Evolutionary conservation across 208 protist species (phyloP).

Genomic region (Tetramitus jugosus): DNA sequence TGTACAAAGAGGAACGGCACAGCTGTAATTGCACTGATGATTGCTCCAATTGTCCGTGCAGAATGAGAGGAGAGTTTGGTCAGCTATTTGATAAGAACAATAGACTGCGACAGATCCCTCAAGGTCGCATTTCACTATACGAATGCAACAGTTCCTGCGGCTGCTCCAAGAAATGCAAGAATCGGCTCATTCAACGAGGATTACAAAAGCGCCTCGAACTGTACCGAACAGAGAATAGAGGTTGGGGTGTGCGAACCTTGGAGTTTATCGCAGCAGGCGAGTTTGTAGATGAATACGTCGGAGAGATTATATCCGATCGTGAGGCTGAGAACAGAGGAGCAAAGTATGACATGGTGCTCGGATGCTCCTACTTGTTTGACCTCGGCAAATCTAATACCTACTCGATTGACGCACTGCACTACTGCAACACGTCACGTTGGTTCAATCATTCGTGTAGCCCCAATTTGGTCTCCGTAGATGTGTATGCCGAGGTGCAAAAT

Average conservation of each 20-base stretch:
- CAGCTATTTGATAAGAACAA: not conserved
- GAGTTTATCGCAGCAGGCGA: not conserved
- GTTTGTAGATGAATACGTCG: not conserved
- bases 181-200: not conserved
- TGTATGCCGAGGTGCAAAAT: not conserved
- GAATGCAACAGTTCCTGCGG: conserved; percentile 3
- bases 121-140: not conserved
- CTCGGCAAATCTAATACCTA: not conserved
- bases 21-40: not conserved
- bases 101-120: no score
- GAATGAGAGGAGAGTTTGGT: not conserved
- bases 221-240: not conserved
- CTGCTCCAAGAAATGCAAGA: not conserved
- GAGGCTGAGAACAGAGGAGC: not conserved
- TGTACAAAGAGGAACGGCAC: not conserved
- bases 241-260: not conserved
- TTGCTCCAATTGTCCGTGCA: not conserved
- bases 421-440: not conserved
- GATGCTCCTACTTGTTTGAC: conserved; percentile 5
- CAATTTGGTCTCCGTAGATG: not conserved
- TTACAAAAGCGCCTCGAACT: not conserved
- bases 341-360: not conserved
- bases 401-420: not conserved
- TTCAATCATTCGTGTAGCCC: conserved; percentile 15
- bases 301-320: not conserved